Evolutionary conservation across 495 filamentous ascomycete genomes (phyloP).

Genomic region (Penicillium psychrofluorescens): DNA sequence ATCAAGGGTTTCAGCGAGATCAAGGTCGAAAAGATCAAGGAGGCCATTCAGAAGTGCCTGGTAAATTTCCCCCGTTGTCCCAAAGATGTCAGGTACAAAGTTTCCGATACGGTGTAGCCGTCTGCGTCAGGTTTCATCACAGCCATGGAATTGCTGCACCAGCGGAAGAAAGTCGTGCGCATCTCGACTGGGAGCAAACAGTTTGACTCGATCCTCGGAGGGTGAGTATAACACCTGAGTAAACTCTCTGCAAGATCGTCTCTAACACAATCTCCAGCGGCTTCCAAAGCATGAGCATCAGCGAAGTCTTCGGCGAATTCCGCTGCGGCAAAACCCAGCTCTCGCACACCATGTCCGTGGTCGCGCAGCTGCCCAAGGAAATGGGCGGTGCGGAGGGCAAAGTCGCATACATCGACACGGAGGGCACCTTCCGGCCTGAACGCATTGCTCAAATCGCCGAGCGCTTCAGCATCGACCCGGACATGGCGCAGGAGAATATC

Average conservation of each 20-base stretch:
- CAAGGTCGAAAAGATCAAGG: constrained; percentile 78
- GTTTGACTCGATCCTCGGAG: constrained; percentile 64
- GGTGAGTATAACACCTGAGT: constrained; percentile 35
- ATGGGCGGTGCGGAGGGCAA: constrained; percentile 72
- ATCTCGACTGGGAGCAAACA: constrained; percentile 73
- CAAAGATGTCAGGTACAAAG: neutral
- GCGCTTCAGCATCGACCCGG: constrained; percentile 62
- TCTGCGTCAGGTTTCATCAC: constrained; percentile 66
- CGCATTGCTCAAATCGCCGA: constrained; percentile 66
- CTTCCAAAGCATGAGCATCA: constrained; percentile 76
- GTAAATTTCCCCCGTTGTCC: constrained; percentile 26
- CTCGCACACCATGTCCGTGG: constrained; percentile 61
- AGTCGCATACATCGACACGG: constrained; percentile 76
- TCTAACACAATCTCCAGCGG: constrained; percentile 38
- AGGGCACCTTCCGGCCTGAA: constrained; percentile 74
- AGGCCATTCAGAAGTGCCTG: constrained; percentile 64
- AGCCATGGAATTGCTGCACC: constrained; percentile 61
- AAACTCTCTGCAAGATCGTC: no score
- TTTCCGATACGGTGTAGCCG: constrained; percentile 36
- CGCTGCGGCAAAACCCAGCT: constrained; percentile 73
- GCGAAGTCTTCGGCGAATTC: constrained; percentile 67
- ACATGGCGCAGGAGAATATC: constrained; percentile 67
- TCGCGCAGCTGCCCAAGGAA: constrained; percentile 52
- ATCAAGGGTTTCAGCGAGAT: constrained; percentile 77
- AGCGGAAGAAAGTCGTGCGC: constrained; percentile 59